These are phyloP conservation scores for Paramecium tetraurelia DNA, from an alignment of 73 alveolate species.

Conservation along the genomic window DNA sequence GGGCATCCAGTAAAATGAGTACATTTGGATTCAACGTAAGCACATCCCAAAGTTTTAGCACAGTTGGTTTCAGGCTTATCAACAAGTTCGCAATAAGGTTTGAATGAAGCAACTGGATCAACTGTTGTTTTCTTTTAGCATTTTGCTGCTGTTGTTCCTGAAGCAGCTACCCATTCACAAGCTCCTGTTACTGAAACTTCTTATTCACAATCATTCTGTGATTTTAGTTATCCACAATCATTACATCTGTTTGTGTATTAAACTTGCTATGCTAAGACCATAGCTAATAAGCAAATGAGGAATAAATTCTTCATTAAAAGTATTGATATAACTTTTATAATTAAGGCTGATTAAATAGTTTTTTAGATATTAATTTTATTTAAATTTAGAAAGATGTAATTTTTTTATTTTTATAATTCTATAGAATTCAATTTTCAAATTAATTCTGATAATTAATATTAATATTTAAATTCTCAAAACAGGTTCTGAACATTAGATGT, in stretches of 20 bases:
- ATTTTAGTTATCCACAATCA: background rate
- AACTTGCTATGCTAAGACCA: background rate
- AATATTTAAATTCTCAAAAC: too few relatives aligned
- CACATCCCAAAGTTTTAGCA: background rate
- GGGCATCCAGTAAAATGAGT: conserved; percentile 3
- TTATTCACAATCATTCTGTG: background rate
- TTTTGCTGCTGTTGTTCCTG: background rate
- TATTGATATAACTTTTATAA: background rate
- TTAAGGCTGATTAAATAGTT: too few relatives aligned
- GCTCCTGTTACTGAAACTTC: background rate
- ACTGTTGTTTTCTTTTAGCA: background rate
- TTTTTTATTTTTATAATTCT: too few relatives aligned
- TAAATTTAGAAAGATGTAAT: too few relatives aligned
- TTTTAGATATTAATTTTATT: too few relatives aligned
- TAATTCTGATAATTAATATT: too few relatives aligned
- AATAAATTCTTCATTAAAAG: background rate
- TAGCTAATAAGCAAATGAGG: background rate
- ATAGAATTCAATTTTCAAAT: too few relatives aligned
- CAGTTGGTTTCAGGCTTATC: background rate
- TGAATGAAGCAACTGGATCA: background rate
- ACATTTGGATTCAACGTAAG: background rate
- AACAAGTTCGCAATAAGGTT: background rate
- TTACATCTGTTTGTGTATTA: background rate
- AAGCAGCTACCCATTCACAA: background rate
- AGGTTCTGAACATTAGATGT: too few relatives aligned